Percentiles rank a stretch among this genome's conserved stretches.
Conservation (phyloP, 371 early-diverging fungal species). For the Polyrhizophydium stewartii region DNA sequence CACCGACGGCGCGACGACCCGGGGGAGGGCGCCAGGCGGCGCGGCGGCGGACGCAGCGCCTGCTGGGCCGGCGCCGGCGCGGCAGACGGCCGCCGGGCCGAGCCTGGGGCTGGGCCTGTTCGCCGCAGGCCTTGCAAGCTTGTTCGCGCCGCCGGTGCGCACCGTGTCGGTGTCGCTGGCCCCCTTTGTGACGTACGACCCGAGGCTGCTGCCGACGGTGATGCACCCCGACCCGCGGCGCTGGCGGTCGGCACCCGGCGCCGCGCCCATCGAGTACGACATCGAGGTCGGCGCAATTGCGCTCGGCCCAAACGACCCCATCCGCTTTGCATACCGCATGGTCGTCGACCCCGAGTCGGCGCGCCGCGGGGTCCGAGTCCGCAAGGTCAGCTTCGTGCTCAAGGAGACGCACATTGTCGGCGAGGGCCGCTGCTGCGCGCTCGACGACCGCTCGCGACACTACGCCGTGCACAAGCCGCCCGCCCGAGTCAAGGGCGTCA, state of each 20-base stretch:
- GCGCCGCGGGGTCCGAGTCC: slow-evolving; percentile 34
- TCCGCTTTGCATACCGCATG: slow-evolving; percentile 37
- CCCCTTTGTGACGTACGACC: slow-evolving; percentile 39
- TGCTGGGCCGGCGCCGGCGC: background rate
- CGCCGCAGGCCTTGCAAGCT: background rate
- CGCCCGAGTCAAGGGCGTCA: slow-evolving; percentile 12
- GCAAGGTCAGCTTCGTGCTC: slow-evolving; percentile 24
- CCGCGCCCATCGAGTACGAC: slow-evolving; percentile 41
- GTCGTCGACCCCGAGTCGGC: slow-evolving; percentile 32
- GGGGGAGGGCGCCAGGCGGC: no score
- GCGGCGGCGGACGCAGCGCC: background rate
- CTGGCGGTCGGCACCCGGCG: slow-evolving; percentile 39
- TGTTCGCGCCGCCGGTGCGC: background rate
- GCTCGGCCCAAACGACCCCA: slow-evolving; percentile 35
- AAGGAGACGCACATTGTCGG: slow-evolving; percentile 37
- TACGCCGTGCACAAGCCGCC: slow-evolving; percentile 8
- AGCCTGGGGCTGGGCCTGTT: slow-evolving; percentile 4
- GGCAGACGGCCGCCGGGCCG: slow-evolving; percentile 8
- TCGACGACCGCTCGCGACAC: slow-evolving; percentile 3
- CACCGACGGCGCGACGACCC: background rate
- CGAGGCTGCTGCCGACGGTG: slow-evolving; percentile 32
- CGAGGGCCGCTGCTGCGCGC: slow-evolving; percentile 22
- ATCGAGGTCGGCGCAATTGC: slow-evolving; percentile 32
- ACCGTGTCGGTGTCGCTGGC: slow-evolving; percentile 6
- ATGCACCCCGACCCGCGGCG: slow-evolving; percentile 35